Conservation (phyloP, 176 grass and related monocot genomes). For the Carex littledalei region DNA sequence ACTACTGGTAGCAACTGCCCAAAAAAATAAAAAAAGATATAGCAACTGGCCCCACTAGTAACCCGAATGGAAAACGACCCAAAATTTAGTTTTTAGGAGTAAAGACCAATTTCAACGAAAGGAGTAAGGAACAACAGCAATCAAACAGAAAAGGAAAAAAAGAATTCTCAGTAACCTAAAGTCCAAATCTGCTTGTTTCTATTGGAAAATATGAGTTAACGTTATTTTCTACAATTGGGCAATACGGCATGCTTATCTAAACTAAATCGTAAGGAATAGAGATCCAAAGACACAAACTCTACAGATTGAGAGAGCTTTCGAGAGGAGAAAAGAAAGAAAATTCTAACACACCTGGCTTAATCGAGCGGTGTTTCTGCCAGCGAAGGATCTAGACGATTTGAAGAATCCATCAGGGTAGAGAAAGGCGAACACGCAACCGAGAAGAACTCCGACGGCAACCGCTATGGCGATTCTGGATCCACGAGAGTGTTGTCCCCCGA, state of each 20-base stretch:
- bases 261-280: background rate
- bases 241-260: background rate
- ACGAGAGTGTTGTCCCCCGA: slow-evolving; percentile 43
- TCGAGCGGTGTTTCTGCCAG: slow-evolving; percentile 26
- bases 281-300: background rate
- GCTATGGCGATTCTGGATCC: slow-evolving; percentile 72
- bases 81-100: background rate
- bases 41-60: background rate
- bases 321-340: background rate
- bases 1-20: background rate
- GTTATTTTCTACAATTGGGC: background rate
- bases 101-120: background rate
- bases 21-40: background rate
- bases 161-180: background rate
- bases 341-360: slow-evolving; percentile 32
- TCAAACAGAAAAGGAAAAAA: background rate
- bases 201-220: background rate
- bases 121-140: background rate
- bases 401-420: slow-evolving; percentile 85
- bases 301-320: background rate
- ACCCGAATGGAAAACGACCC: background rate
- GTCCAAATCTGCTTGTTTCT: background rate
- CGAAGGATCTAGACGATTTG: slow-evolving; percentile 16
- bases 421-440: slow-evolving; percentile 76
- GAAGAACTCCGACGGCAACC: slow-evolving; percentile 55